These are phyloP conservation scores for Penicillium thymicola DNA, from an alignment of 2,329 filamentous ascomycete species.

Conservation along the genomic window DNA sequence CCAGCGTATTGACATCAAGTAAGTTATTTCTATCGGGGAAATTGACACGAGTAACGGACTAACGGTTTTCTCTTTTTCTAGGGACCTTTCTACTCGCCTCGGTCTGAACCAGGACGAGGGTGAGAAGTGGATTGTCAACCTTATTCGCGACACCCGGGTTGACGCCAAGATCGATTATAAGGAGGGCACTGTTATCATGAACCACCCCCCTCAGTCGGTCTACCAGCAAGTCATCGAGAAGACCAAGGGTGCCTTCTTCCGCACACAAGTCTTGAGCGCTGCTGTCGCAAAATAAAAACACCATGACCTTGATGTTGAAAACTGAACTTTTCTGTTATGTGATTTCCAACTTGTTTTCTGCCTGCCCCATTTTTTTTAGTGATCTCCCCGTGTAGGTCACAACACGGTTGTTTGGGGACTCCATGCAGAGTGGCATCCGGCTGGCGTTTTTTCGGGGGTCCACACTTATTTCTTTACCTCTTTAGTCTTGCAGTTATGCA, in stretches of 20 bases:
- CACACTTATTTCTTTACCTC: constrained; percentile 28
- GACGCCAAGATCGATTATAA: constrained; percentile 99
- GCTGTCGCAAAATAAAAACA: constrained; percentile 50
- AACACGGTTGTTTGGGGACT: constrained; percentile 32
- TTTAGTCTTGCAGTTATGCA: constrained; percentile 22
- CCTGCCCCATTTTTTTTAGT: constrained; percentile 33
- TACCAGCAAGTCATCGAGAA: constrained; percentile 99
- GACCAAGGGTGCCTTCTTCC: constrained; percentile 98
- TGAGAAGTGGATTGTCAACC: constrained; percentile 99
- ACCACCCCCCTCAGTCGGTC: constrained; percentile 96
- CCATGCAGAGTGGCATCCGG: constrained; percentile 42
- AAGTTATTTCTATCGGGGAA: constrained; percentile 25
- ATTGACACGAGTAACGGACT: not conserved
- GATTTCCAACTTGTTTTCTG: constrained; percentile 31
- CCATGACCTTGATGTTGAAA: constrained; percentile 26
- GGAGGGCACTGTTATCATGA: constrained; percentile 98
- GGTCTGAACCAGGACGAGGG: constrained; percentile 91
- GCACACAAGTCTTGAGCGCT: constrained; percentile 83
- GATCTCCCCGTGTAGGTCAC: constrained; percentile 30
- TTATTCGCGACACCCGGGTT: constrained; percentile 94
- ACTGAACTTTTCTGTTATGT: constrained; percentile 31
- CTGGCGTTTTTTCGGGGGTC: constrained; percentile 43
- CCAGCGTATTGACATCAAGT: constrained; percentile 95
- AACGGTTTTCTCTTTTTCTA: constrained; percentile 28
- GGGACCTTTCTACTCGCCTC: constrained; percentile 84